These are phyloP conservation scores for Rhynchosporium secalis DNA, from an alignment of 2,329 filamentous ascomycete species.

Conservation along the genomic window DNA sequence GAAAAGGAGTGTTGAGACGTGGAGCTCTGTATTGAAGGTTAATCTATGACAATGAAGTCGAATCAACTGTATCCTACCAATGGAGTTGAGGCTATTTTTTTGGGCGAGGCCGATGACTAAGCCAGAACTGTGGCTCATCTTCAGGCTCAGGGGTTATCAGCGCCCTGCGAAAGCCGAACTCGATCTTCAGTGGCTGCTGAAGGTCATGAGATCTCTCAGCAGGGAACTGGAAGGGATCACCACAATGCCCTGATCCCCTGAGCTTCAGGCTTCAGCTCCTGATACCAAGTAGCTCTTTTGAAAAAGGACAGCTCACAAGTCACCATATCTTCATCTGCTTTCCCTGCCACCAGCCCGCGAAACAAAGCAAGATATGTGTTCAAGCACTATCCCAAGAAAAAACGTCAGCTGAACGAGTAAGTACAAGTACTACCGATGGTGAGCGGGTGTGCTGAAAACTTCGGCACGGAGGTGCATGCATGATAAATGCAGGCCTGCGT, in stretches of 20 bases:
- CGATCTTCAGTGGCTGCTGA: conserved; percentile 13
- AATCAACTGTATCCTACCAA: neutral
- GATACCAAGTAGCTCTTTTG: neutral
- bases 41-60: neutral
- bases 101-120: conserved; percentile 7
- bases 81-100: conserved; percentile 15
- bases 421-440: conserved; percentile 9
- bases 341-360: conserved; percentile 15
- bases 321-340: conserved; percentile 13
- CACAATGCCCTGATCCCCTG: conserved; percentile 17
- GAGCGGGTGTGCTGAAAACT: neutral
- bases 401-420: conserved; percentile 33
- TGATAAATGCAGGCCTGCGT: conserved; percentile 21
- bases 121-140: neutral
- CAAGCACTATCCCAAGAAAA: conserved; percentile 11
- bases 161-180: neutral
- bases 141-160: conserved; percentile 8
- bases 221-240: conserved; percentile 13
- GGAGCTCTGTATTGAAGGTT: conserved; percentile 10
- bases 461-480: conserved; percentile 33
- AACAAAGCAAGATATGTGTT: conserved; percentile 20
- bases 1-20: neutral
- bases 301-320: conserved; percentile 28
- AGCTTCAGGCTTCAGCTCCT: conserved; percentile 7
- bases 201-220: conserved; percentile 22